A percentile compares a stretch with the other conserved stretches of the same genome.
Conservation (phyloP, 306 rosid species). For the Sindora glabra region DNA sequence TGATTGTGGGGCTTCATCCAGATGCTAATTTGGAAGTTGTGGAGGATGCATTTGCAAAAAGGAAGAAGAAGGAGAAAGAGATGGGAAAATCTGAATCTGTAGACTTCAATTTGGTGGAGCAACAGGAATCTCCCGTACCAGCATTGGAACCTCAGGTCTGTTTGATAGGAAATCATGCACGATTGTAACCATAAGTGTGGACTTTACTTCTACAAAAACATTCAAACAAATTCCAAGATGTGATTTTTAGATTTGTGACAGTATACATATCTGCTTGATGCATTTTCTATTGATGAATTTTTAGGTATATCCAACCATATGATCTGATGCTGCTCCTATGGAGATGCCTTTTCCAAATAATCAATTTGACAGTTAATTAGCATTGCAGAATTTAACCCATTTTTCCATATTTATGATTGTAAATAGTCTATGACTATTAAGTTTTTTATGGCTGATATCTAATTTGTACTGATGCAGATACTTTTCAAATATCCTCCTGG, state of each 20-base stretch:
- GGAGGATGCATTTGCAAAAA: constrained; percentile 63
- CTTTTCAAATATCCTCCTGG: constrained; percentile 89
- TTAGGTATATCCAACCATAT: background rate
- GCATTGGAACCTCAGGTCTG: constrained; percentile 87
- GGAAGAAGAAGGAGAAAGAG: constrained; percentile 65
- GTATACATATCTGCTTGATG: too few relatives aligned
- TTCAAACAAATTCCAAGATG: too few relatives aligned
- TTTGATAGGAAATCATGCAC: constrained; percentile 5
- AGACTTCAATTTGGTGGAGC: constrained; percentile 38
- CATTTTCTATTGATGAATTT: too few relatives aligned
- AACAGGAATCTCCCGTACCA: constrained; percentile 44
- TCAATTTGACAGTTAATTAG: constrained; percentile 2
- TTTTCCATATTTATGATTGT: background rate
- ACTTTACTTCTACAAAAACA: background rate
- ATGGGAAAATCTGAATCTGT: constrained; percentile 31
- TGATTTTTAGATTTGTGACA: too few relatives aligned
- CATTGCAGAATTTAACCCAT: background rate
- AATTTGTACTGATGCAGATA: constrained; percentile 39
- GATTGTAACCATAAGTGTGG: background rate
- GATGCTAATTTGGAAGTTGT: constrained; percentile 64
- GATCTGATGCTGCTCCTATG: constrained; percentile 3
- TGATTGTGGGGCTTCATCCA: constrained; percentile 88
- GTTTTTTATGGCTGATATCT: constrained; percentile 13
- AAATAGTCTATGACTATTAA: background rate
- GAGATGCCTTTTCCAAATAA: background rate